A percentile compares a stretch with the other conserved stretches of the same genome.
phyloP scores from a whole-genome alignment of 2,329 filamentous ascomycete species.

The Cladosporium sp. region DNA sequence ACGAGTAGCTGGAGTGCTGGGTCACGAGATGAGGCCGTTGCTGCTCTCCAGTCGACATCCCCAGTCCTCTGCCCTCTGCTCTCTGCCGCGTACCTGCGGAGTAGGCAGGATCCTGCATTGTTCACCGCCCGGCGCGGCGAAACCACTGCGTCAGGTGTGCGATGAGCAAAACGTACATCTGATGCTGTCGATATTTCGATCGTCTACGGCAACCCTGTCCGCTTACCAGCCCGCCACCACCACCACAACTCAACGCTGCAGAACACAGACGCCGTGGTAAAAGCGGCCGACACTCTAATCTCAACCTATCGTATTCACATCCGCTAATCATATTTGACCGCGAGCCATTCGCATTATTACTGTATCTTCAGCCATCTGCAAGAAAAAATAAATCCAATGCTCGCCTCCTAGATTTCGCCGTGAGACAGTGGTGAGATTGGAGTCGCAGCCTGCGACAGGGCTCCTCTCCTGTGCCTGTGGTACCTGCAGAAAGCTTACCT shows the following conservation, averaged over 20 bases:
- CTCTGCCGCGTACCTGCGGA: background rate
- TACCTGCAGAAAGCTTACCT: conserved; percentile 10
- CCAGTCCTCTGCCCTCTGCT: background rate
- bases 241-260: conserved; percentile 9
- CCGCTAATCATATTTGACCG: background rate
- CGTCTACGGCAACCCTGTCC: background rate
- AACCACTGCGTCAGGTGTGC: background rate
- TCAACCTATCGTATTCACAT: background rate
- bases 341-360: background rate
- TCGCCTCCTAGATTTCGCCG: background rate
- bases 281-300: conserved; percentile 7
- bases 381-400: background rate
- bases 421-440: conserved; percentile 7
- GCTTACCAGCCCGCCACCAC: background rate
- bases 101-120: conserved; percentile 1
- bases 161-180: background rate
- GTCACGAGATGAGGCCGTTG: conserved; percentile 11
- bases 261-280: conserved; percentile 1
- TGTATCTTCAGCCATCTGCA: background rate
- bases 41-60: background rate
- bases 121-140: background rate
- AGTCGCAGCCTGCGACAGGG: background rate
- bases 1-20: background rate
- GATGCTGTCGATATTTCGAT: conserved; percentile 7
- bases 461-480: conserved; percentile 1